Evolutionary conservation across 2,329 filamentous ascomycete species (phyloP).

Genomic region (Colletotrichum sp.): DNA sequence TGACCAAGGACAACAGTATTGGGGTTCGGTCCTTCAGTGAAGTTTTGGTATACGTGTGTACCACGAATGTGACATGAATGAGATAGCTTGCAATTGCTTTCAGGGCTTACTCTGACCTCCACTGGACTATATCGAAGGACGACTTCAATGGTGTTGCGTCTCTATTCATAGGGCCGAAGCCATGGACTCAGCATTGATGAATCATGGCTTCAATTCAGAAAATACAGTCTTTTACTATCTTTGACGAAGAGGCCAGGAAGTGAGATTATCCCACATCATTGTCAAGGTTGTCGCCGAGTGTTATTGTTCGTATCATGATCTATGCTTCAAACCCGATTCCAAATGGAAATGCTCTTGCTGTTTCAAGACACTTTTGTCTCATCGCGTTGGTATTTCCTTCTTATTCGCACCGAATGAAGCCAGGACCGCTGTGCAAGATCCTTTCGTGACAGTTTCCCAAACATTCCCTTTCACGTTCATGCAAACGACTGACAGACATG

Average conservation of each 20-base stretch:
- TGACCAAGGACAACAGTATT: no score
- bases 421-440: neutral
- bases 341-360: rapidly evolving
- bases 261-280: neutral
- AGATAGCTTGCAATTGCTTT: neutral
- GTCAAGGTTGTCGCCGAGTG: rapidly evolving
- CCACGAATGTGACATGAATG: neutral
- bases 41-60: no score
- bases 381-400: rapidly evolving
- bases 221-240: neutral
- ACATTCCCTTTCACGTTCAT: neutral
- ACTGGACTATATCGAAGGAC: neutral
- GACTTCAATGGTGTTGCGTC: rapidly evolving
- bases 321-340: neutral
- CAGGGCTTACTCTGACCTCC: neutral
- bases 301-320: neutral
- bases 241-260: neutral
- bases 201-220: neutral
- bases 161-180: rapidly evolving
- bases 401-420: neutral
- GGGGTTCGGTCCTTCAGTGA: no score
- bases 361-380: rapidly evolving
- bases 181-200: rapidly evolving
- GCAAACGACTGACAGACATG: neutral
- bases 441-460: neutral